A percentile compares a stretch with the other conserved stretches of the same genome.
Evolutionary conservation across 495 filamentous ascomycete genomes (phyloP).

Genomic region (Lophiostoma macrostomum): DNA sequence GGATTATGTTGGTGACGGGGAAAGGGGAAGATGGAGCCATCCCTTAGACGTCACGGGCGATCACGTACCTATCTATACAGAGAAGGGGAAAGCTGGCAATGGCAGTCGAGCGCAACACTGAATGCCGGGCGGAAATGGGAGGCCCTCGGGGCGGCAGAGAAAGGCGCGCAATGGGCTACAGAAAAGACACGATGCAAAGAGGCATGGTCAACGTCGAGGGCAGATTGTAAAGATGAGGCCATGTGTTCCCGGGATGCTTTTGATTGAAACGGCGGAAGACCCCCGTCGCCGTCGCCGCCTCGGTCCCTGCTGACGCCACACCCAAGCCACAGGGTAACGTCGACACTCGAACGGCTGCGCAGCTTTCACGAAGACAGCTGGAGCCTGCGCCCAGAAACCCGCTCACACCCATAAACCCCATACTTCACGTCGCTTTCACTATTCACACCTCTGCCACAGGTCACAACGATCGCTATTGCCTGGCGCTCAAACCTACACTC

Average conservation of each 20-base stretch:
- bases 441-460: too few relatives aligned
- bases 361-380: neutral
- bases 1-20: neutral
- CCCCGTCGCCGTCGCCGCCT: too few relatives aligned
- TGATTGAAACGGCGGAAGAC: conserved; percentile 3
- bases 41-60: conserved; percentile 27
- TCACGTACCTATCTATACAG: conserved; percentile 33
- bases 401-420: too few relatives aligned
- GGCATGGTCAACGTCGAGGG: neutral
- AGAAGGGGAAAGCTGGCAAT: conserved; percentile 7
- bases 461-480: too few relatives aligned
- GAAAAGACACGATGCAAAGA: conserved; percentile 21
- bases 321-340: too few relatives aligned
- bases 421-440: too few relatives aligned
- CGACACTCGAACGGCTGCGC: neutral
- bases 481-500: neutral
- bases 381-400: too few relatives aligned
- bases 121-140: neutral
- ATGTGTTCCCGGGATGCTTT: conserved; percentile 21
- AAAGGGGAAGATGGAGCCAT: conserved; percentile 15
- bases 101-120: neutral
- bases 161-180: conserved; percentile 15
- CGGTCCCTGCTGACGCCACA: too few relatives aligned
- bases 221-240: conserved; percentile 11
- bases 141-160: neutral